Percentiles rank a stretch among this genome's conserved stretches.
These are phyloP conservation scores for Chloranthus sessilifolius DNA, from an alignment of 164 flowering plant genomes.

Conservation along the genomic window DNA sequence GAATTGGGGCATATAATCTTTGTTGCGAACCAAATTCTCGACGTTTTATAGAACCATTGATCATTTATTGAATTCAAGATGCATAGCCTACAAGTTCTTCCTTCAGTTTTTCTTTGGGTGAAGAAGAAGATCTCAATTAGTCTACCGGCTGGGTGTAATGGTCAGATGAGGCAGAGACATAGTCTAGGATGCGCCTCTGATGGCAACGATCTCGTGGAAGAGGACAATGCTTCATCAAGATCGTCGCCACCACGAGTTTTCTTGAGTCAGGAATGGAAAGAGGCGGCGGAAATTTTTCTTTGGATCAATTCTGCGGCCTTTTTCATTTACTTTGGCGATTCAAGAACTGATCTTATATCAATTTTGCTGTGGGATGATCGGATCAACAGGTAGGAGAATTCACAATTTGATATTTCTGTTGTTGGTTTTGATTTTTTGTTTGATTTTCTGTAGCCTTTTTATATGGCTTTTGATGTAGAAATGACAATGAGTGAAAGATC, in stretches of 20 bases:
- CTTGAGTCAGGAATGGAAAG: constrained; percentile 50
- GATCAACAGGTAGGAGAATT: constrained; percentile 60
- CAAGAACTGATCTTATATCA: constrained; percentile 51
- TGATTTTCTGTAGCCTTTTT: too few relatives aligned
- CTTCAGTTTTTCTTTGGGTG: neutral
- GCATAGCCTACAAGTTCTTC: too few relatives aligned
- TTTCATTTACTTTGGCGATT: constrained; percentile 69
- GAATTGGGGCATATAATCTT: neutral
- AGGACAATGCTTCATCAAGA: neutral
- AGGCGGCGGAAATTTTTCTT: constrained; percentile 60
- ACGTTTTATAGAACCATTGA: neutral
- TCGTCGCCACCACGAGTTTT: constrained; percentile 13
- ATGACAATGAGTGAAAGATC: too few relatives aligned
- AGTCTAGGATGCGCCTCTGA: constrained; percentile 27
- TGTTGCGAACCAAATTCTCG: neutral
- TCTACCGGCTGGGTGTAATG: constrained; percentile 2
- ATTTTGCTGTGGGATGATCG: constrained; percentile 58
- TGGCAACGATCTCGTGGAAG: neutral
- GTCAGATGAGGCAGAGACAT: constrained; percentile 70
- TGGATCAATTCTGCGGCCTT: constrained; percentile 78
- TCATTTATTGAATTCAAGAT: neutral
- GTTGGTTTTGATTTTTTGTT: too few relatives aligned
- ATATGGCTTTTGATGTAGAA: too few relatives aligned
- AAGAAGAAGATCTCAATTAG: neutral
- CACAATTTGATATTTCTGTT: too few relatives aligned